Evolutionary conservation across 352 stramenopile genomes (phyloP).

Genomic region (Hyaloperonospora brassicae): DNA sequence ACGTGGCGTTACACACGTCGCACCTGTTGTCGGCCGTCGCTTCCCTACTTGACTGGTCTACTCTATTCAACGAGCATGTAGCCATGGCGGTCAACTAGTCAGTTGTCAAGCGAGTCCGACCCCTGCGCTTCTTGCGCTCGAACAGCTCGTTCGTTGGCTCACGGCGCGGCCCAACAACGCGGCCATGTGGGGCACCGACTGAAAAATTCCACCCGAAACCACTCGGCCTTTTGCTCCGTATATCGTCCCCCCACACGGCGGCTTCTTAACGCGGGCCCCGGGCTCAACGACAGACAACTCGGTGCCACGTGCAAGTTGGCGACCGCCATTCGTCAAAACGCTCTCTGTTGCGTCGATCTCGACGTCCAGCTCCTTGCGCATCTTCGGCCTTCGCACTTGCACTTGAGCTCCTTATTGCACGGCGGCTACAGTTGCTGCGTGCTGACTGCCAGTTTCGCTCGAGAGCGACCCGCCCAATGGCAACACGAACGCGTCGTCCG

Average conservation of each 20-base stretch:
- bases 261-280: not conserved
- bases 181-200: constrained; percentile 19
- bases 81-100: too few relatives aligned
- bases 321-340: constrained; percentile 15
- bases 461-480: constrained; percentile 11
- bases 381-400: too few relatives aligned
- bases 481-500: constrained; percentile 25
- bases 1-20: constrained; percentile 17
- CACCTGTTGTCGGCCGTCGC: constrained; percentile 11
- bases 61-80: too few relatives aligned
- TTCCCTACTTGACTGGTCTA: not conserved
- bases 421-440: not conserved
- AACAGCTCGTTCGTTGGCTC: constrained; percentile 11
- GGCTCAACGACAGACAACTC: not conserved
- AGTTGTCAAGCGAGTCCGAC: too few relatives aligned
- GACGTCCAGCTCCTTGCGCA: not conserved
- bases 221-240: constrained; percentile 10
- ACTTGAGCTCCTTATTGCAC: too few relatives aligned
- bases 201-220: constrained; percentile 13
- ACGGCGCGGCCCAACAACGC: constrained; percentile 8
- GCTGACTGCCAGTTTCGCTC: not conserved
- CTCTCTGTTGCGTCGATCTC: constrained; percentile 27
- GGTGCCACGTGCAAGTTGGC: too few relatives aligned
- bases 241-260: constrained; percentile 10
- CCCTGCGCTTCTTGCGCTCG: too few relatives aligned